Evolutionary conservation across 1,284 basidiomycete genomes (phyloP).

Genomic region (Trametes versicolor): DNA sequence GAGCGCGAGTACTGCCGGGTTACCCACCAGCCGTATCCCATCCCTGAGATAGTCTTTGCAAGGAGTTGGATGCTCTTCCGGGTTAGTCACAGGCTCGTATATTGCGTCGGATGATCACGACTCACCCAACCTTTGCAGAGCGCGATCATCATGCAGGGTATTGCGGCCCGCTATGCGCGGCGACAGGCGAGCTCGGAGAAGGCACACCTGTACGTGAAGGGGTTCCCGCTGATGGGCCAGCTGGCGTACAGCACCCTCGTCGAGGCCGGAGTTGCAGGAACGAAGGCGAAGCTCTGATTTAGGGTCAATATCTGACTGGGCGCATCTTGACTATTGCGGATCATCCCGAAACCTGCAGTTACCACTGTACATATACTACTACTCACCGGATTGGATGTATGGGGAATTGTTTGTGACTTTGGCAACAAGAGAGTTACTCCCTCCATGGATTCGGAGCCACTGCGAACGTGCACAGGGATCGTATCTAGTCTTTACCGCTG

Average conservation of each 20-base stretch:
- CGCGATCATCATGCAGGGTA: constrained; percentile 91
- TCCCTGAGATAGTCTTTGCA: constrained; percentile 79
- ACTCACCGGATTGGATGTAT: neutral
- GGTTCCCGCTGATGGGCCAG: constrained; percentile 34
- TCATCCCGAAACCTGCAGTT: neutral
- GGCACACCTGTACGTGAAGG: constrained; percentile 30
- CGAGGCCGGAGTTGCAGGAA: constrained; percentile 30
- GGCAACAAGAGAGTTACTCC: neutral
- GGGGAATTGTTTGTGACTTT: neutral
- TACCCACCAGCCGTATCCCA: constrained; percentile 72
- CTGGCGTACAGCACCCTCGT: constrained; percentile 31
- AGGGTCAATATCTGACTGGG: neutral
- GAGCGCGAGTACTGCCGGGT: constrained; percentile 80
- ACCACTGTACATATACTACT: constrained; percentile 3
- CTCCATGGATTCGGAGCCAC: too few relatives aligned
- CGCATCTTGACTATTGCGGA: neutral
- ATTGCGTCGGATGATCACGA: neutral
- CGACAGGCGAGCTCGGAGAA: constrained; percentile 37
- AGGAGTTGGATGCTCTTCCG: constrained; percentile 91
- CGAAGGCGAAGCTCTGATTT: constrained; percentile 30
- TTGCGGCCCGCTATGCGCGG: constrained; percentile 76
- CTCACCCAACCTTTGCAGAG: constrained; percentile 54
- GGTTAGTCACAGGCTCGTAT: constrained; percentile 53
- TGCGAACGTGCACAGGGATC: too few relatives aligned
- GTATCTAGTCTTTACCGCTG: too few relatives aligned